phyloP scores from a whole-genome alignment of 2,329 filamentous ascomycete genomes.

The Colletotrichum lentis region DNA sequence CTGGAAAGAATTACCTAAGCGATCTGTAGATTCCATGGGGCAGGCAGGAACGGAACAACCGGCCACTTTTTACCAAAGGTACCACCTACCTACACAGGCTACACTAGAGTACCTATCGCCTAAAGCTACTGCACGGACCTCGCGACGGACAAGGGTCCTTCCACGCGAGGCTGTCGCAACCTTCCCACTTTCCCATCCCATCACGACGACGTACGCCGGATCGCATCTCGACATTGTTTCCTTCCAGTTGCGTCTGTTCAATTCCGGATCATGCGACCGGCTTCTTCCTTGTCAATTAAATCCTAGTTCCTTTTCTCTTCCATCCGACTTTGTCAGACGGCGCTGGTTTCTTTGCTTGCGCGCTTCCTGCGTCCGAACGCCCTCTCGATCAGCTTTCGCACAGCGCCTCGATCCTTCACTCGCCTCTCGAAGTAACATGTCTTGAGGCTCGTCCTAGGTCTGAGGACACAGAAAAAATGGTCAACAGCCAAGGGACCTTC shows the following conservation, averaged over 20 bases:
- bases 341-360: neutral
- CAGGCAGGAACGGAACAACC: conserved; percentile 35
- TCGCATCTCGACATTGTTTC: conserved; percentile 23
- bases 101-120: conserved; percentile 5
- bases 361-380: conserved; percentile 19
- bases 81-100: neutral
- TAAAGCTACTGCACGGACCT: conserved; percentile 36
- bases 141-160: conserved; percentile 33
- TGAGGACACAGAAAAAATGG: conserved; percentile 29
- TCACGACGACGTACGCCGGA: conserved; percentile 31
- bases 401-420: conserved; percentile 6
- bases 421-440: conserved; percentile 30
- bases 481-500: conserved; percentile 31
- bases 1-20: conserved; percentile 12
- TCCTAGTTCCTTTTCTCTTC: neutral
- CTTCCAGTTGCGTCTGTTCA: conserved; percentile 5
- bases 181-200: conserved; percentile 29
- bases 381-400: conserved; percentile 6
- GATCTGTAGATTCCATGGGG: neutral
- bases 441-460: conserved; percentile 20
- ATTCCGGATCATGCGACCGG: conserved; percentile 8
- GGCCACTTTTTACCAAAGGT: conserved; percentile 26
- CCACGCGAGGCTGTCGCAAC: conserved; percentile 40
- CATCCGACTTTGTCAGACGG: neutral
- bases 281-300: neutral